Base-by-base conservation (phyloP, 1,284 basidiomycete species). In the Phellinidium pouzarii region DNA sequence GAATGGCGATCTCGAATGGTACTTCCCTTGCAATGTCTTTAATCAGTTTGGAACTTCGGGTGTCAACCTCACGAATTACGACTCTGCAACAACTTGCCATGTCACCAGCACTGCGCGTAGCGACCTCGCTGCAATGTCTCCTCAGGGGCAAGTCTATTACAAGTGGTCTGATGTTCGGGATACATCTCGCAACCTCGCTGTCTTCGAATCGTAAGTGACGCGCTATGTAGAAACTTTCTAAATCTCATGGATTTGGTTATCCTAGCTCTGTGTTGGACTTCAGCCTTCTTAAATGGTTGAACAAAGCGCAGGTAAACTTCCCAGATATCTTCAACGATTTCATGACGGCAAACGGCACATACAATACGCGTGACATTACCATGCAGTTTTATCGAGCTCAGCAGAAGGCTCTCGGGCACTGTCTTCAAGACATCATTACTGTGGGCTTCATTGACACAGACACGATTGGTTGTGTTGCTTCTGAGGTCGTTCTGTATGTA, bases 381-480 rank as follows among this genome's bases (percentile, higher is more conserved):
- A 88, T 94, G 78, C 72, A 78, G 60, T 77, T 97, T 59, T 67
- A 80, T 59, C 82, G 89, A 60, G 77, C 79, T 45, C 78, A 80
- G 53, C 74, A 85, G 66, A 71, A 77, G 62, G 62, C 76, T 4
- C 65, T 93, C 34, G 92, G 83, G 5, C 78, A 81, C 59, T 99
- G 96, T 71, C 75, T 99, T 48, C 77, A 88, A 63, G 91, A 98
- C 66, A 76, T 92, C 60, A 72, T 90, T 57, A 85, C 84, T 12
- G 84, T 98, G 58, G 96, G 94, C 9, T 97, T 90, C 70, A 87
- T 99, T 64, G 95, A 98, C 71, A 92, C 90, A 45, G 86, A 87
- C 61, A 88, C 85, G 52, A 94, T 98, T 58, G 95, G 95, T 27
- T 99, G 95, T 64, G 89, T 99, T 54, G 94, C 94, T 1, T 97